Percentiles rank a stretch among this genome's conserved stretches.
Evolutionary conservation across 1,284 basidiomycete species (phyloP).

Genomic region (Ustilago tritici): DNA sequence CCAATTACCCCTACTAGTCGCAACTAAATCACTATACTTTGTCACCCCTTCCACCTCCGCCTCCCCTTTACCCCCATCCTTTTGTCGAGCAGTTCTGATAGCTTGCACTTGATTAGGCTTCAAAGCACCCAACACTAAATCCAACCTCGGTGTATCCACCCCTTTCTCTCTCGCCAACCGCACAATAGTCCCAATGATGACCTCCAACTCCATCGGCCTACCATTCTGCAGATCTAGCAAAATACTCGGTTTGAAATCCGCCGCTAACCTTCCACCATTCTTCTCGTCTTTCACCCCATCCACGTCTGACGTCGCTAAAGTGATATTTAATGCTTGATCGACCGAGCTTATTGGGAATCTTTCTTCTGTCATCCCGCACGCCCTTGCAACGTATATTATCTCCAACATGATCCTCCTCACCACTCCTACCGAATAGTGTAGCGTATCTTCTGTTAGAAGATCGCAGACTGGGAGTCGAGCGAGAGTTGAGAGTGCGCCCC

Average conservation of each 20-base stretch:
- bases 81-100: conserved; percentile 15
- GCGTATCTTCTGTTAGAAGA: conserved; percentile 65
- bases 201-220: conserved; percentile 63
- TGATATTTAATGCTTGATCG: conserved; percentile 55
- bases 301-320: conserved; percentile 29
- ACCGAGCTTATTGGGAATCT: conserved; percentile 49
- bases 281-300: not conserved
- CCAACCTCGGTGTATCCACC: conserved; percentile 61
- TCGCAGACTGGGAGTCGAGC: conserved; percentile 71
- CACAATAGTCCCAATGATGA: conserved; percentile 58
- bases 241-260: conserved; percentile 62
- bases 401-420: conserved; percentile 71
- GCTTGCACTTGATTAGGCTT: conserved; percentile 55
- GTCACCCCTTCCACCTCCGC: not conserved
- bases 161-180: conserved; percentile 36
- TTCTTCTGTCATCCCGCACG: conserved; percentile 56
- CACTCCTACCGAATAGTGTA: conserved; percentile 69
- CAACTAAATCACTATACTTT: conserved; percentile 22
- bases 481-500: conserved; percentile 70
- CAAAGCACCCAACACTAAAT: conserved; percentile 58
- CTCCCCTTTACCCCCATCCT: not conserved
- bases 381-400: conserved; percentile 70
- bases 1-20: conserved; percentile 42
- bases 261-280: conserved; percentile 19
- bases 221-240: conserved; percentile 61